Conservation (phyloP, 23 red algal species). For the Gracilaria domingensis region DNA sequence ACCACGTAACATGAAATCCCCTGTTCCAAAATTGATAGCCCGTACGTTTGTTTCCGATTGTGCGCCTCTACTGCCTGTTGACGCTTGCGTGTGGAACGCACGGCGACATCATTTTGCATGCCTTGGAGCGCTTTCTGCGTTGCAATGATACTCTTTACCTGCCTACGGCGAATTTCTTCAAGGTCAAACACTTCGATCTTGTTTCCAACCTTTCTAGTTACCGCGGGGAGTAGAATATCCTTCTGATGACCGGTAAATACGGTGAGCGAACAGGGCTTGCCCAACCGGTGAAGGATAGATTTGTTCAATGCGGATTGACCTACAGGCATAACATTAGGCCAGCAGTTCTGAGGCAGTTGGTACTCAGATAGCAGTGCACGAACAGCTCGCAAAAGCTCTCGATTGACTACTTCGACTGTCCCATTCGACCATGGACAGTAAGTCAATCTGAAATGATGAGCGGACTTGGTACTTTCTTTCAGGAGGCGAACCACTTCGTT, state of each 20-base stretch:
- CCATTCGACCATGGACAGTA: constrained; percentile 26
- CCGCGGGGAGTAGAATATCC: not conserved
- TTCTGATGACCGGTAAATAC: constrained; percentile 32
- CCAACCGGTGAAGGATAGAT: constrained; percentile 22
- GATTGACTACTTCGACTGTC: not conserved
- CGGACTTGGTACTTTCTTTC: no score
- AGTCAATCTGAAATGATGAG: constrained; percentile 1
- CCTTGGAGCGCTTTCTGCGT: not conserved
- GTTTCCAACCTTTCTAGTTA: not conserved
- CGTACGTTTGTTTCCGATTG: constrained; percentile 10
- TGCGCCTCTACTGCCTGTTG: constrained; percentile 8
- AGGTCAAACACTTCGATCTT: no score
- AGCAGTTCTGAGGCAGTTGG: not conserved
- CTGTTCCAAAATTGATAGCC: not conserved
- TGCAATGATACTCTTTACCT: not conserved
- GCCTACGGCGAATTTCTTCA: not conserved
- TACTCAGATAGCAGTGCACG: constrained; percentile 6
- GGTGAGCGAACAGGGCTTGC: constrained; percentile 14
- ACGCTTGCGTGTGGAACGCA: not conserved
- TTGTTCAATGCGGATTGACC: constrained; percentile 35
- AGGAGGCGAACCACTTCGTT: no score
- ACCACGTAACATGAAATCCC: not conserved
- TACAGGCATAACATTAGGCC: no score
- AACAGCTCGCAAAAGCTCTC: not conserved
- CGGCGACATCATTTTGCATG: not conserved